A percentile compares a stretch with the other conserved stretches of the same genome.
phyloP scores from a whole-genome alignment of 257 asterid species.

The Penstemon davidsonii region DNA sequence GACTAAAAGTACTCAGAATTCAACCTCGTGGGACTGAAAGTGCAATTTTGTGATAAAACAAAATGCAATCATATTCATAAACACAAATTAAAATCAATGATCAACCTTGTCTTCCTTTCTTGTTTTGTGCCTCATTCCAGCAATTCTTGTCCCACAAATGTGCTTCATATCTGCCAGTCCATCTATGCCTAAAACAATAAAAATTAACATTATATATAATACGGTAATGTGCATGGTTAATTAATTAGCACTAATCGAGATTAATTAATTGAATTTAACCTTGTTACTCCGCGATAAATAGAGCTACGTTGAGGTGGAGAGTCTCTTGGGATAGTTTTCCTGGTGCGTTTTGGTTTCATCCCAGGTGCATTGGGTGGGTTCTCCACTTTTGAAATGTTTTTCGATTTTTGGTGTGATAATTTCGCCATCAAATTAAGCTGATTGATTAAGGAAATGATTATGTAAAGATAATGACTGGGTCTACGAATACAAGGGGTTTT shows the following conservation, averaged over 20 bases:
- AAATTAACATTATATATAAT: background rate
- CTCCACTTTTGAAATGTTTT: constrained; percentile 26
- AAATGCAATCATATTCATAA: background rate
- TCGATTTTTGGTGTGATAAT: constrained; percentile 48
- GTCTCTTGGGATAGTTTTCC: constrained; percentile 85
- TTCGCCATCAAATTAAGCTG: constrained; percentile 51
- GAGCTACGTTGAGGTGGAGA: constrained; percentile 87
- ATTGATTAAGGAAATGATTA: constrained; percentile 1
- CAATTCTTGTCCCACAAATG: constrained; percentile 94
- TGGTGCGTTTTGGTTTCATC: constrained; percentile 56
- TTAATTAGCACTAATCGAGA: too few relatives aligned
- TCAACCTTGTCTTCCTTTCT: constrained; percentile 97
- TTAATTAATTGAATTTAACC: constrained; percentile 33
- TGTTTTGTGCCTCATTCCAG: constrained; percentile 90
- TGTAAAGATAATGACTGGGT: constrained; percentile 43
- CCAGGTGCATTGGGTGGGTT: constrained; percentile 25
- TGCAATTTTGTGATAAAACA: too few relatives aligned
- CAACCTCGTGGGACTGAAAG: too few relatives aligned
- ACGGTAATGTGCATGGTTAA: background rate
- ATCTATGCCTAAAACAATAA: constrained; percentile 57
- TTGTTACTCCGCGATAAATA: constrained; percentile 76
- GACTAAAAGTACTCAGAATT: too few relatives aligned
- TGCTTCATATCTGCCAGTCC: constrained; percentile 92
- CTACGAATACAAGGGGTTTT: constrained; percentile 52
- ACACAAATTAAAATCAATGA: background rate